Evolutionary conservation across 805 yeast species (phyloP).

Genomic region (Saccharomycopsis lassenensis): DNA sequence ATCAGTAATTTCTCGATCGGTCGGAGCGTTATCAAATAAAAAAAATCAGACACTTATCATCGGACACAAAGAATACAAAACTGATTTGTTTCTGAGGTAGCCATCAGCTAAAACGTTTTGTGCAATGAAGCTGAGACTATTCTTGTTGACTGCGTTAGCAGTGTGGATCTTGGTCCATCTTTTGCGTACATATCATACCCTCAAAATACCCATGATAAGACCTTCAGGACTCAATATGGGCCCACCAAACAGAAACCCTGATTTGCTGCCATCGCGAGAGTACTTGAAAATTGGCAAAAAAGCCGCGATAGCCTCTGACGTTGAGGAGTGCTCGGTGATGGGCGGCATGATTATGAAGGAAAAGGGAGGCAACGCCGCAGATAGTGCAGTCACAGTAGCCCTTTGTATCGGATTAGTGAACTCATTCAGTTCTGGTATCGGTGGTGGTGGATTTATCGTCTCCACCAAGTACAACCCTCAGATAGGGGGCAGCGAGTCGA

Average conservation of each 20-base stretch:
- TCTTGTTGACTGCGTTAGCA: too few relatives aligned
- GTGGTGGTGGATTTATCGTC: conserved; percentile 81
- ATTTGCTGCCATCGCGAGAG: conserved; percentile 31
- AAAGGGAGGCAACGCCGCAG: conserved; percentile 78
- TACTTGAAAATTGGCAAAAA: conserved; percentile 30
- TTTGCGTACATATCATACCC: too few relatives aligned
- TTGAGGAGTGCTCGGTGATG: conserved; percentile 49
- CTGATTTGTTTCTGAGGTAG: too few relatives aligned
- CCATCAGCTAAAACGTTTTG: too few relatives aligned
- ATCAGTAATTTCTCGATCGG: too few relatives aligned
- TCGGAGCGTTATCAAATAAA: too few relatives aligned
- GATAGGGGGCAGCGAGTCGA: conserved; percentile 33
- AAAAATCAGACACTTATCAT: too few relatives aligned
- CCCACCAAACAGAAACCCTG: conserved; percentile 19
- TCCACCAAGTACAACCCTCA: conserved; percentile 23
- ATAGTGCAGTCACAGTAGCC: conserved; percentile 83
- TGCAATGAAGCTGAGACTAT: too few relatives aligned
- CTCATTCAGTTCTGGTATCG: conserved; percentile 79
- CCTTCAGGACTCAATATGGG: conserved; percentile 17
- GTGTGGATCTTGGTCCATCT: too few relatives aligned
- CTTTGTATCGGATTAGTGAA: conserved; percentile 79
- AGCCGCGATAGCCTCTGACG: conserved; percentile 64
- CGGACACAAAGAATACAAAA: too few relatives aligned
- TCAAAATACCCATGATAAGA: too few relatives aligned
- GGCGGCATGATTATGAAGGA: conserved; percentile 43